phyloP scores from a whole-genome alignment of 371 early-diverging fungal genomes.

The Encephalitozoon intestinalis region DNA sequence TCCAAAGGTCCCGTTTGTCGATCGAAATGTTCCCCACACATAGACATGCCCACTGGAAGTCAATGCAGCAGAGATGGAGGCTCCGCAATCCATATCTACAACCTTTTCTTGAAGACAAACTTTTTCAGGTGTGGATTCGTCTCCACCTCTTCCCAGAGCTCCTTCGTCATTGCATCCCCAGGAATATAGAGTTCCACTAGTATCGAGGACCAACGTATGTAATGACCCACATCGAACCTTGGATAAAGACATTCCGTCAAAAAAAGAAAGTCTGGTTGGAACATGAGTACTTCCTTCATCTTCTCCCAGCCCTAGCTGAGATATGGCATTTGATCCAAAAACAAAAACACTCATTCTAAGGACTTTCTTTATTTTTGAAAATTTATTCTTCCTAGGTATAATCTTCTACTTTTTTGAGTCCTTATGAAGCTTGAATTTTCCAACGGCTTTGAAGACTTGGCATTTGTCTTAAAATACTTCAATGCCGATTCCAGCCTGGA shows the following conservation, averaged over 20 bases:
- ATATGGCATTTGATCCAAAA: slow-evolving; percentile 82
- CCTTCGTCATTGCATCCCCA: slow-evolving; percentile 97
- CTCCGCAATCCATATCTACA: slow-evolving; percentile 78
- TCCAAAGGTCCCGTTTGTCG: slow-evolving; percentile 65
- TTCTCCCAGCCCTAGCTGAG: slow-evolving; percentile 83
- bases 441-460: background rate
- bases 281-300: slow-evolving; percentile 62
- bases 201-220: slow-evolving; percentile 63
- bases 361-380: background rate
- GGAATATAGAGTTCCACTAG: slow-evolving; percentile 66
- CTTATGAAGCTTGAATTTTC: background rate
- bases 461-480: background rate
- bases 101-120: slow-evolving; percentile 63
- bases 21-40: slow-evolving; percentile 83
- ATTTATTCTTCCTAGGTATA: background rate
- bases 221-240: slow-evolving; percentile 64
- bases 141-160: slow-evolving; percentile 70
- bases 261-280: slow-evolving; percentile 66
- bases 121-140: slow-evolving; percentile 63
- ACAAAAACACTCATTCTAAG: slow-evolving; percentile 67
- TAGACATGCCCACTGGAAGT: slow-evolving; percentile 73
- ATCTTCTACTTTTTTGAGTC: background rate
- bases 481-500: background rate
- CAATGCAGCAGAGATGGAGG: slow-evolving; percentile 77
- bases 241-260: slow-evolving; percentile 64